These are phyloP conservation scores for Colletotrichum sp. DNA, from an alignment of 2,329 filamentous ascomycete species.

Conservation along the genomic window DNA sequence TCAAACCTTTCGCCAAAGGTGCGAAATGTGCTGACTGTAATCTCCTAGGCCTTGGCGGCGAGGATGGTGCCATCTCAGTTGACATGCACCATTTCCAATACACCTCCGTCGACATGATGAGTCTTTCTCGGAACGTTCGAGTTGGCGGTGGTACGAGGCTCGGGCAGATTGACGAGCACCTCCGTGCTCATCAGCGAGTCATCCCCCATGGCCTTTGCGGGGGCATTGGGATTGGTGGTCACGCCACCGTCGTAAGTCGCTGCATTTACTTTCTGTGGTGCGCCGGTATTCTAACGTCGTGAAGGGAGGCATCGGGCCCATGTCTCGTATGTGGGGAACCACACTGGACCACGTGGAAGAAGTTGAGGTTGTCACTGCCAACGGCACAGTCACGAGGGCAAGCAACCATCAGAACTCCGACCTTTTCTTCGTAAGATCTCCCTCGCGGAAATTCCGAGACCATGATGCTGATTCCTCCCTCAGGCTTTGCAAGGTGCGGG, in stretches of 20 bases:
- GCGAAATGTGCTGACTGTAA: neutral
- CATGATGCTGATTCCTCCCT: neutral
- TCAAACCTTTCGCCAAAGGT: neutral
- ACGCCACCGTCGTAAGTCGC: conserved; percentile 55
- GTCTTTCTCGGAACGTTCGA: conserved; percentile 52
- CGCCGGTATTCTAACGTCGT: neutral
- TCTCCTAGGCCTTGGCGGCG: conserved; percentile 46
- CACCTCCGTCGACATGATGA: conserved; percentile 54
- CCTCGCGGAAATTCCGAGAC: rapidly evolving
- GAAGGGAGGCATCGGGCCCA: conserved; percentile 60
- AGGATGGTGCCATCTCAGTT: conserved; percentile 55
- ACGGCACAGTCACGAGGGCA: conserved; percentile 26
- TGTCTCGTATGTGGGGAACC: conserved; percentile 63
- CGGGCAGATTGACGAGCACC: conserved; percentile 50
- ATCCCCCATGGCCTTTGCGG: conserved; percentile 65
- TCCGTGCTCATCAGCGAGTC: conserved; percentile 56
- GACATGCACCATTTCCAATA: conserved; percentile 57
- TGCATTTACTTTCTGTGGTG: neutral
- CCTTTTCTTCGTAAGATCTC: conserved; percentile 28
- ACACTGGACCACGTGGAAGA: conserved; percentile 59
- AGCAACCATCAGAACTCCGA: conserved; percentile 27
- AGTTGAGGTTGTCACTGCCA: conserved; percentile 31
- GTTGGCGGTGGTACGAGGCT: conserved; percentile 59
- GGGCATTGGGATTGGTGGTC: conserved; percentile 61
- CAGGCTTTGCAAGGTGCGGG: conserved; percentile 34